Evolutionary conservation across 176 grass and related monocot genomes (phyloP).

Genomic region (Aegilops umbellulata): DNA sequence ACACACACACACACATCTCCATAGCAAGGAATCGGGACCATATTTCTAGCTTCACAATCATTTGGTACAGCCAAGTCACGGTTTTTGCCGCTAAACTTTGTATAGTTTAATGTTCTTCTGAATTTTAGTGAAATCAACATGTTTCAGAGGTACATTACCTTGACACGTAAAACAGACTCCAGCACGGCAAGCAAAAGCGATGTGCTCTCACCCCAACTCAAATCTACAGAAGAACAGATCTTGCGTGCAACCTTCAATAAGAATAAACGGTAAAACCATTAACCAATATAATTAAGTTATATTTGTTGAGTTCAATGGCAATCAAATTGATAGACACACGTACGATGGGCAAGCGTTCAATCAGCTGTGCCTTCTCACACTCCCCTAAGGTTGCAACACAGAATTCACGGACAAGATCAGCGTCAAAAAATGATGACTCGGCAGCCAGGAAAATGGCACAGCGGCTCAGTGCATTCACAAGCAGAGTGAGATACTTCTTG

Average conservation of each 20-base stretch:
- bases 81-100: neutral
- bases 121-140: slow-evolving; percentile 18
- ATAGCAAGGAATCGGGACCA: neutral
- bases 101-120: neutral
- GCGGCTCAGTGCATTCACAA: slow-evolving; percentile 55
- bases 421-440: slow-evolving; percentile 32
- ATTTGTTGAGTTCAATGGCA: slow-evolving; percentile 1
- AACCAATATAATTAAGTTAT: neutral
- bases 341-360: slow-evolving; percentile 58
- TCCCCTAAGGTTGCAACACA: slow-evolving; percentile 34
- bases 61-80: neutral
- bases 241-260: slow-evolving; percentile 58
- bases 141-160: slow-evolving; percentile 45
- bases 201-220: slow-evolving; percentile 46
- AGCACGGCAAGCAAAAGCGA: slow-evolving; percentile 50
- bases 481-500: slow-evolving; percentile 43
- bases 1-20: neutral
- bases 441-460: slow-evolving; percentile 56
- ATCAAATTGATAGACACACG: slow-evolving; percentile 27
- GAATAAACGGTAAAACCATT: slow-evolving; percentile 21
- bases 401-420: slow-evolving; percentile 41
- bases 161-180: slow-evolving; percentile 34
- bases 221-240: slow-evolving; percentile 57
- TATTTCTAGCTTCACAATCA: neutral
- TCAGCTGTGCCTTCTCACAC: slow-evolving; percentile 25